Evolutionary conservation across 495 filamentous ascomycete genomes (phyloP), one percentile per base, ranked within the genome.

Genomic region (Aspergillus nidulans): DNA sequence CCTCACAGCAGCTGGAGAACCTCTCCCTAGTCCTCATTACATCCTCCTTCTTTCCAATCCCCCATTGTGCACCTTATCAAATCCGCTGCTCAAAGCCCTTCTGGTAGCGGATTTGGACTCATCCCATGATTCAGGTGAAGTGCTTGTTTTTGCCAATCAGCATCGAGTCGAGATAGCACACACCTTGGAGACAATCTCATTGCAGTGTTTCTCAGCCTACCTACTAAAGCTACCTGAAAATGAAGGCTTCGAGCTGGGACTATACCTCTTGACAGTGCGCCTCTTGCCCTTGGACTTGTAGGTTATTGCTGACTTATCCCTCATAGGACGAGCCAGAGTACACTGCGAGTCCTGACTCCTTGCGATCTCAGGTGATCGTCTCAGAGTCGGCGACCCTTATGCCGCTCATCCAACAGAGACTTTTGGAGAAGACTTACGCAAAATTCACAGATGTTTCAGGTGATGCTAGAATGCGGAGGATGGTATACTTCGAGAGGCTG

Each of bases 231-330:
- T 51, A 6, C 16, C 18, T 16, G 18, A 20, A 2, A 21, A 52
- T 16, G 15, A 40, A 48, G 34, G 41, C 2, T 21, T 39, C 21
- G 36, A 60, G 24, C 15, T 20, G 32, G 61, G 54, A 20, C 36
- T 63, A 12, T 44, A 48, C 20, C 32, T 63, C 13, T 41, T 63
- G 18, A 39, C 59, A 47, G 61, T 63, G 20, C 12, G 56, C 8
- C 51, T 13, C 6, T 26, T 13, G 15, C 30, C 12, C 21, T 39
- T 46, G 21, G 23, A 8, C n/a, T 40, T 40, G n/a, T n/a, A n/a
- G n/a, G n/a, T 21, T 8, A 10, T 13, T 26, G 9, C 32, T 38
- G 36, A 18, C n/a, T 10, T 30, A 13, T 34, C 10, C 30, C n/a
- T n/a, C 25, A 10, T 34, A 60, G 58, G 23, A 56, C 18, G 49